Evolutionary conservation across 139 green algal genomes (phyloP), one percentile per base, ranked within the genome.

Genomic region (Pseudopediastrum boryanum): DNA sequence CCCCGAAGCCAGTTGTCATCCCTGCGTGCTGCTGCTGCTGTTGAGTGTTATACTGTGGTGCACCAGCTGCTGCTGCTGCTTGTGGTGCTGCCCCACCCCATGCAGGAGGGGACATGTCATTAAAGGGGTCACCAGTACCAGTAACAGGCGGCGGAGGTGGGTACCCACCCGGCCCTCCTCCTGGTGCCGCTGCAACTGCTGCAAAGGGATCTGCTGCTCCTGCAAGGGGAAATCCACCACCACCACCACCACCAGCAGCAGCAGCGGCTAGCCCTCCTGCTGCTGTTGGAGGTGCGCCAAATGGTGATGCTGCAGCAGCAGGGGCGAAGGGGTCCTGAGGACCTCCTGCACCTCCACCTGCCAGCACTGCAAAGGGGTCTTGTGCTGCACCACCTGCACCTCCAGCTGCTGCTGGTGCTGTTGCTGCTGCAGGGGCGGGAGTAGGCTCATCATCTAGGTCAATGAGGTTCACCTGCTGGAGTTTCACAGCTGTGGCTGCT

Each of bases 391-490:
- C 48, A 16, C 16, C 48, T 19, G 48, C 16, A 16, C 16, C 48
- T 13, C 41, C 38, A 16, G 54, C 21, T 13, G 13, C 58, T 19
- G 16, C 27, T 41, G 56, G 56, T 68, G 70, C 70, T 52, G 70
- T 42, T 31, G 51, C 51, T 58, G 70, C 16, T 51, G 33, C 33
- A 38, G 38, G 63, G 12, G 63, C 36, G 9, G 54, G 10, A 7
- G 58, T 3, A 42, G 58, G 58, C 27, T 64, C 43, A 31, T 81
- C 75, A 50, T 81, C 75, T 46, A 81, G 33, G 43, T 81, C 75
- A 29, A 81, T 81, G 27, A 81, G 41, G 46, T 81, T 81, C 12
- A 73, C 29, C 3, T 39, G 62, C 72, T 71, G n/a, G 43, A 71
- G 27, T 29, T 44, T 43, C 2, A n/a, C 62, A 35, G 63, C 43